Base-by-base conservation (phyloP, 2,329 filamentous ascomycete species). In the Penicillium capsulatum region DNA sequence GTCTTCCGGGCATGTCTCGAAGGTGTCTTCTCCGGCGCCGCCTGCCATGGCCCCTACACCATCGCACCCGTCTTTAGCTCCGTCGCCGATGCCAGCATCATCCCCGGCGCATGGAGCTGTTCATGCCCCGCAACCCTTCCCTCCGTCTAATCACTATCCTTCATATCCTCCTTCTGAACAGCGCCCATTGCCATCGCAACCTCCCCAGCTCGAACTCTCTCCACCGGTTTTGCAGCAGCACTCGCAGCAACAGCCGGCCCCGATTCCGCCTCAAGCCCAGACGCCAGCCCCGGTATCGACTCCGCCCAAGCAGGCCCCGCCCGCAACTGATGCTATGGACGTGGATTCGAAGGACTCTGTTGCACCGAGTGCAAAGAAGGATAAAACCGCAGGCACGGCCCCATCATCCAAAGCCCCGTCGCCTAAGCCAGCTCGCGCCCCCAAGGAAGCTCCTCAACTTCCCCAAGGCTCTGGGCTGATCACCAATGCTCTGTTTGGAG, bases 401-500 rank as follows among this genome's bases (percentile, higher is more conserved):
- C 68, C 71, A 2, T 71, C 73, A 16, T 75, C 77, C 3, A 70
- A 74, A 42, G 65, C 74, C 1, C 63, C 70, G 7, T 76, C 73
- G n/a, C 71, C 73, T n/a, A 81, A 81, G 48, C 70, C 75, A 11
- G 54, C 62, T 13, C 72, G 74, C 30, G 63, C 69, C 26, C 51
- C 59, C n/a, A 80, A 80, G 48, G 76, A 81, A 40, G 45, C 60
- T 5, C 73, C 76, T 15, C 73, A 77, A 3, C 65, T 81, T 27
- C 77, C 79, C 4, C 69, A 75, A 29, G 81, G 81, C 13, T 83
- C 78, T 36, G 82, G 83, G 7, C 65, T 85, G 8, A 69, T 84
- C 9, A 79, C 77, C 24, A 80, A 76, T 45, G 76, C 76, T 29
- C 70, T 79, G 11, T 82, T 80, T 48, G 79, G 76, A 8, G 51